Conservation (phyloP, 179 eudicot species). For the Beta lomatogona region DNA sequence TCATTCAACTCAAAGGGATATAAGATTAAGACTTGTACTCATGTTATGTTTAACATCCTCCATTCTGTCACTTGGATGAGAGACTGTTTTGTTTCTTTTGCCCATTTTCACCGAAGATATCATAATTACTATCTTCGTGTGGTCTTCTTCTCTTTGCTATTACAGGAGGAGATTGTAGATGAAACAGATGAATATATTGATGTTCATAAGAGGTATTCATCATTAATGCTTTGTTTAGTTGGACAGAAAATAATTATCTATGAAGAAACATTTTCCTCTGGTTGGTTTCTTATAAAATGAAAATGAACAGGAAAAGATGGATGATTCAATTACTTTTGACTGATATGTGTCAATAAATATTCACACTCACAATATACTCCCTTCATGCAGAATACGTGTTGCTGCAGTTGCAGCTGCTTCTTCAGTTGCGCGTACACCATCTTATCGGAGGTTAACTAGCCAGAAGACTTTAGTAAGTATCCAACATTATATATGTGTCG, state of each 20-base stretch:
- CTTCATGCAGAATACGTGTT: slow-evolving; percentile 50
- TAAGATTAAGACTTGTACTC: neutral
- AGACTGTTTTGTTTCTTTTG: neutral
- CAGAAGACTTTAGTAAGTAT: slow-evolving; percentile 43
- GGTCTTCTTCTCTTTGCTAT: neutral
- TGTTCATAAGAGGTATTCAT: slow-evolving; percentile 79
- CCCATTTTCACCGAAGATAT: neutral
- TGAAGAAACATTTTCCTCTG: too few relatives aligned
- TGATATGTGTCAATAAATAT: slow-evolving; percentile 17
- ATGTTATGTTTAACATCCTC: slow-evolving; percentile 1
- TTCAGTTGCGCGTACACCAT: slow-evolving; percentile 51
- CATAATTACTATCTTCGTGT: neutral
- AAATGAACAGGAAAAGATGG: too few relatives aligned
- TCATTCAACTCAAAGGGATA: neutral
- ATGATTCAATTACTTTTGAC: neutral
- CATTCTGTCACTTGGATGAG: neutral
- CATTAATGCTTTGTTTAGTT: too few relatives aligned
- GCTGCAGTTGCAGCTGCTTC: slow-evolving; percentile 61
- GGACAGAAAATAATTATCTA: too few relatives aligned
- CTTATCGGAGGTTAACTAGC: slow-evolving; percentile 44
- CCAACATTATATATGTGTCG: neutral
- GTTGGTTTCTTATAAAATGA: too few relatives aligned
- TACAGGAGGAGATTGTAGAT: slow-evolving; percentile 95
- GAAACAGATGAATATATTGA: slow-evolving; percentile 94
- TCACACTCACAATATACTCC: slow-evolving; percentile 5